Conservation (phyloP, 352 stramenopile genomes). For the Elongisporangium prolatum region DNA sequence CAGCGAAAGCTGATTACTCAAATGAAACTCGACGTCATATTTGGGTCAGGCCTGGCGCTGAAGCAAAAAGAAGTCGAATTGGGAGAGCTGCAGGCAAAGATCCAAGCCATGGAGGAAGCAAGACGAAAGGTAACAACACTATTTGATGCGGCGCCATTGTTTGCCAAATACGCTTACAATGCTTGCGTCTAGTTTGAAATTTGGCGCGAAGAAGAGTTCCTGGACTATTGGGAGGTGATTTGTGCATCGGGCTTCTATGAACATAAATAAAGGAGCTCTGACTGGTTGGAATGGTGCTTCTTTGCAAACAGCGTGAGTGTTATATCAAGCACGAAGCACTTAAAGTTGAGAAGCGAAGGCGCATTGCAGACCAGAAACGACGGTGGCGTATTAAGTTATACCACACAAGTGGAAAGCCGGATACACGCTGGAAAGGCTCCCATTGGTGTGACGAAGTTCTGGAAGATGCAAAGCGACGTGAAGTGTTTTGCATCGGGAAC, state of each 20-base stretch:
- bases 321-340: slow-evolving; percentile 36
- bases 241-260: background rate
- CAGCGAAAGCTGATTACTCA: slow-evolving; percentile 57
- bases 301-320: slow-evolving; percentile 50
- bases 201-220: slow-evolving; percentile 72
- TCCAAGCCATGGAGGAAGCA: slow-evolving; percentile 39
- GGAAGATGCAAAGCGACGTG: slow-evolving; percentile 36
- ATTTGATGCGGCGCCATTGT: background rate
- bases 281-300: background rate
- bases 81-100: slow-evolving; percentile 22
- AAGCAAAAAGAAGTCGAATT: slow-evolving; percentile 51
- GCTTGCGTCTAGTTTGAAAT: slow-evolving; percentile 46
- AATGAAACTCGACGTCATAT: slow-evolving; percentile 54
- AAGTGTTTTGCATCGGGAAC: slow-evolving; percentile 46
- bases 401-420: slow-evolving; percentile 48
- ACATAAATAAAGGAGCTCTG: background rate
- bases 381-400: slow-evolving; percentile 49
- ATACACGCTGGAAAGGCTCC: slow-evolving; percentile 48
- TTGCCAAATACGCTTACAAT: background rate
- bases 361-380: slow-evolving; percentile 45
- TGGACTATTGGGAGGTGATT: slow-evolving; percentile 74
- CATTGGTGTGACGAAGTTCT: slow-evolving; percentile 43
- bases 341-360: slow-evolving; percentile 19
- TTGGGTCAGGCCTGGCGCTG: slow-evolving; percentile 48
- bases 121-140: slow-evolving; percentile 30